phyloP scores from a whole-genome alignment of 1,284 basidiomycete genomes.

The Tetrapyrgos nigripes region DNA sequence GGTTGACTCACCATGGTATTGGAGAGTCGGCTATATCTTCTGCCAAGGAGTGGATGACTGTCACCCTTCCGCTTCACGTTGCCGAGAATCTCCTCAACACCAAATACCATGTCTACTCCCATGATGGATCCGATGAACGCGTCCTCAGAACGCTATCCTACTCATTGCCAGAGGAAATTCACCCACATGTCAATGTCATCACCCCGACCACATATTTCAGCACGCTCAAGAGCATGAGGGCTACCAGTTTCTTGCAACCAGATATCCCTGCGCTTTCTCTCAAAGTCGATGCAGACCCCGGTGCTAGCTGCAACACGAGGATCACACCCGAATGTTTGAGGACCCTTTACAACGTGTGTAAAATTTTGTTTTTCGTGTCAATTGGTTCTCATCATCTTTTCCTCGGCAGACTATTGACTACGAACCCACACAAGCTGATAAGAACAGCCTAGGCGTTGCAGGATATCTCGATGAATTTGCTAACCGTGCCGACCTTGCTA shows the following conservation, averaged over 20 bases:
- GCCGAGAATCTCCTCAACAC: constrained; percentile 63
- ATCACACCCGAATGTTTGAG: constrained; percentile 11
- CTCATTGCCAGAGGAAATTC: constrained; percentile 6
- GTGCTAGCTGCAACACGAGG: constrained; percentile 3
- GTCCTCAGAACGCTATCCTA: constrained; percentile 1
- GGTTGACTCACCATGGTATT: constrained; percentile 59
- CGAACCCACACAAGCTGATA: background rate
- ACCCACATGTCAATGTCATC: constrained; percentile 1
- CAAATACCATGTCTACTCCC: constrained; percentile 60
- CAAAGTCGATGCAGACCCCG: background rate
- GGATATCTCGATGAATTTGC: constrained; percentile 49
- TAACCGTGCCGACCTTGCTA: constrained; percentile 59
- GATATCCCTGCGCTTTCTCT: background rate
- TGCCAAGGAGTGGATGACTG: constrained; percentile 59
- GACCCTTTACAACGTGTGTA: constrained; percentile 8
- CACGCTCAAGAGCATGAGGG: background rate
- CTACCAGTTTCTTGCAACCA: background rate
- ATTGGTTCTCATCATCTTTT: background rate
- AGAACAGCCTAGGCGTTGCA: background rate
- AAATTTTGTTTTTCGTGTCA: constrained; percentile 2
- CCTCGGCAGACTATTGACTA: constrained; percentile 3
- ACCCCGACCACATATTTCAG: constrained; percentile 10
- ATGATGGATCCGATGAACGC: constrained; percentile 26
- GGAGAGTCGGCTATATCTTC: constrained; percentile 37
- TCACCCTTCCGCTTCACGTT: constrained; percentile 57